Base-by-base conservation (phyloP, 352 stramenopile species). In the Phytophthora colocasiae region DNA sequence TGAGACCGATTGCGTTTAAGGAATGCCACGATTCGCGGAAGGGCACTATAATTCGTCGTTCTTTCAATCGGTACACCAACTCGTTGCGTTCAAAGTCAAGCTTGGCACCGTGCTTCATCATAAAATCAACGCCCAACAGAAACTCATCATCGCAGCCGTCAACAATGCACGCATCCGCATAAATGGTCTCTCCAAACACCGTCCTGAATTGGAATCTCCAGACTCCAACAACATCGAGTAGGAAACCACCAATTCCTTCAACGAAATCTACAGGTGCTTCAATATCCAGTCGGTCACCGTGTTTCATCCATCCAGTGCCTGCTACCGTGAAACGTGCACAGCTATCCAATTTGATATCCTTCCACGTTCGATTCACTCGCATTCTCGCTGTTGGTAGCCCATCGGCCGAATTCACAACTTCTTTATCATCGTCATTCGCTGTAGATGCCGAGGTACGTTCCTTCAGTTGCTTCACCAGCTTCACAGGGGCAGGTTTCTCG, bases 251-350 rank as follows among this genome's bases (percentile, higher is more conserved):
- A 3, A 52, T 52, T 4, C 46, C 46, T 7, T 52, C 27, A 7
- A 52, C 46, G n/a, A 40, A 52, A 7, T 52, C 46, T 2, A 52
- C 46, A 10, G 46, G 46, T 1, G 46, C 26, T 17, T 52, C 27
- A 1, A 14, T n/a, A 1, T 8, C n/a, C 2, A 27, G 1, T 3
- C 24, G 11, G 6, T 52, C 46, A n/a, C 46, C 45, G 6, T 15
- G 22, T 4, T 52, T 3, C 47, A 58, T 59, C 49, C 50, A 67
- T 3, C 44, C 59, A 0, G 41, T 57, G 6, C 49, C 59, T 2
- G 43, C 59, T 0, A 62, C 26, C 0, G 24, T 46, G 26, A 51
- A 67, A 0, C 50, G 34, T 6, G 49, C 59, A 8, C 19, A 19
- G 19, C 19, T 19, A 19, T 19, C 19, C 19, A 19, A 1, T 19